Percentiles rank a stretch among this genome's conserved stretches.
phyloP scores from a whole-genome alignment of 306 rosid genomes.

The Canavalia ensiformis region DNA sequence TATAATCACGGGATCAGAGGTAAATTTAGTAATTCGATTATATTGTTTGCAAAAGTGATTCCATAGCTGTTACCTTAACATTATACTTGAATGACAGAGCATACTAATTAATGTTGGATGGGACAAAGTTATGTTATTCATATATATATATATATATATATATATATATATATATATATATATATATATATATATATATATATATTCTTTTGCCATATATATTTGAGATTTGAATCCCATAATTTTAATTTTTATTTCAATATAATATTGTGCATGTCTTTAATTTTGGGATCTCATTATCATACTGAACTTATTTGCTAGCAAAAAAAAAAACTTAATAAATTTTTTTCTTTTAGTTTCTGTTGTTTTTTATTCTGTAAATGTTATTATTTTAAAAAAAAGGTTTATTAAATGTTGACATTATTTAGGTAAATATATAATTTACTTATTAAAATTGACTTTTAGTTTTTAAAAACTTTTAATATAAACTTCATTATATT shows the following conservation, averaged over 20 bases:
- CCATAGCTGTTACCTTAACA: neutral
- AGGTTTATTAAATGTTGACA: no score
- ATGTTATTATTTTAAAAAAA: no score
- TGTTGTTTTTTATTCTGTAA: no score
- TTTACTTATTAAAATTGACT: no score
- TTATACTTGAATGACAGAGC: neutral
- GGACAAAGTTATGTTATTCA: neutral
- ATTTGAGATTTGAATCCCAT: neutral
- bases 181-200: neutral
- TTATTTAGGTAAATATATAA: no score
- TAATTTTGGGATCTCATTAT: neutral
- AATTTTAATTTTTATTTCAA: neutral
- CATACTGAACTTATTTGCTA: no score
- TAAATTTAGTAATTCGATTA: neutral
- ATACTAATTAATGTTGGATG: neutral
- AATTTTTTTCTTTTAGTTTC: no score
- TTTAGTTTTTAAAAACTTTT: no score
- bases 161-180: neutral
- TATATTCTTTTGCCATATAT: neutral
- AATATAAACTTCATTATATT: no score
- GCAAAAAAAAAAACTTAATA: no score
- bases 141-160: neutral
- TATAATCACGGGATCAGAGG: conserved; percentile 8
- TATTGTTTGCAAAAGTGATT: neutral
- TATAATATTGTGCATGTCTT: neutral